Evolutionary conservation across 2,329 filamentous ascomycete species (phyloP).

Genomic region (Keithomyces neogunnii): DNA sequence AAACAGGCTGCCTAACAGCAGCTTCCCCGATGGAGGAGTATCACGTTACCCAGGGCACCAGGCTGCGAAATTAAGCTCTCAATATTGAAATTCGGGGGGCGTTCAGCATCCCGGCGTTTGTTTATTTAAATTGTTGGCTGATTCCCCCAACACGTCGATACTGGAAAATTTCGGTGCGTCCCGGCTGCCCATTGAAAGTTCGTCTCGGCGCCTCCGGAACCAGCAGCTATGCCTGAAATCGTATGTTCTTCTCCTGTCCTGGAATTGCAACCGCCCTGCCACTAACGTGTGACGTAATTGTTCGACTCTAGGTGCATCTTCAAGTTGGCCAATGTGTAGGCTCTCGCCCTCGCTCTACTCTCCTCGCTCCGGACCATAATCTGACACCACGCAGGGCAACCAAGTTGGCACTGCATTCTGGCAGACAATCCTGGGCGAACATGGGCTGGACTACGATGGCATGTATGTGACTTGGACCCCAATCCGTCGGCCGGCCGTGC

Average conservation of each 20-base stretch:
- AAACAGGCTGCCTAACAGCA: slow-evolving; percentile 1
- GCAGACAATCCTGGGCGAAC: slow-evolving; percentile 80
- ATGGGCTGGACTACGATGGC: slow-evolving; percentile 93
- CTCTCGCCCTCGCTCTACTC: slow-evolving; percentile 42
- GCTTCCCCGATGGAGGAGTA: not conserved
- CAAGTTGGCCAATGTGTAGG: slow-evolving; percentile 98
- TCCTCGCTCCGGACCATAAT: slow-evolving; percentile 10
- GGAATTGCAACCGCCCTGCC: not conserved
- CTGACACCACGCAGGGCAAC: slow-evolving; percentile 68
- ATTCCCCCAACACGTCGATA: not conserved
- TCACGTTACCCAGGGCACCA: slow-evolving; percentile 1
- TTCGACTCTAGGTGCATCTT: slow-evolving; percentile 76
- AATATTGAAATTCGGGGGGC: not conserved
- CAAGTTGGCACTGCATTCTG: slow-evolving; percentile 99
- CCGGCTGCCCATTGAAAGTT: not conserved
- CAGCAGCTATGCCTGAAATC: slow-evolving; percentile 8
- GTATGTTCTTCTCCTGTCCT: slow-evolving; percentile 4
- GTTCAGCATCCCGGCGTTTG: not conserved
- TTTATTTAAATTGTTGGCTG: not conserved
- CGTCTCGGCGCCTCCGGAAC: not conserved
- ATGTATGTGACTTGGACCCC: slow-evolving; percentile 30
- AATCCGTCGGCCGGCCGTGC: not conserved
- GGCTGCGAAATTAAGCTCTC: slow-evolving; percentile 1
- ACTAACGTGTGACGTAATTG: slow-evolving; percentile 39
- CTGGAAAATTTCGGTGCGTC: not conserved